Evolutionary conservation across 192 early-diverging fungal genomes (phyloP).

Genomic region (Geosiphon pyriformis): DNA sequence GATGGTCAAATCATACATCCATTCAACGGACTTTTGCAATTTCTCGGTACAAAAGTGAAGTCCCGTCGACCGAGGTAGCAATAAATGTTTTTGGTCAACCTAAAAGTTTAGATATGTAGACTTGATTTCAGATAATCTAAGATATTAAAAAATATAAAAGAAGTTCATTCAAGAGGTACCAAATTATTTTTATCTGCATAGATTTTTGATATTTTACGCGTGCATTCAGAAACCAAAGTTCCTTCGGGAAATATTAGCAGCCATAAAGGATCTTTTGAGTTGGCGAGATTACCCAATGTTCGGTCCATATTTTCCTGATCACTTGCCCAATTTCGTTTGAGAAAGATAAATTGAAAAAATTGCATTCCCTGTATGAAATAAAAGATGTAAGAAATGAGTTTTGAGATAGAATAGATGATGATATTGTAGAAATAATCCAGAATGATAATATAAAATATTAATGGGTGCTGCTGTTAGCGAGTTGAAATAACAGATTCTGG

Average conservation of each 20-base stretch:
- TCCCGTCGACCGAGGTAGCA: conserved; percentile 84
- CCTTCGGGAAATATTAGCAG: conserved; percentile 96
- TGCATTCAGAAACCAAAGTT: conserved; percentile 78
- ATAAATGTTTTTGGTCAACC: conserved; percentile 58
- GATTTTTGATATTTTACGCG: conserved; percentile 56
- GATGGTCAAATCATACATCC: conserved; percentile 85
- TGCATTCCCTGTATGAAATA: conserved; percentile 60
- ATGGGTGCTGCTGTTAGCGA: no score
- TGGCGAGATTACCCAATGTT: conserved; percentile 52
- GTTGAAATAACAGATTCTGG: no score
- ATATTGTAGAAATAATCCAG: no score
- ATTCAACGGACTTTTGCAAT: conserved; percentile 59
- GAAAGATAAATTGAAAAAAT: conserved; percentile 91
- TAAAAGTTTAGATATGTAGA: conserved; percentile 20
- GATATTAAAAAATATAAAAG: neutral
- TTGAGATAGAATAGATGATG: no score
- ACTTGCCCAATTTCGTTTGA: conserved; percentile 80
- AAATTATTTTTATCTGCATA: conserved; percentile 67
- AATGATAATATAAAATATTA: no score
- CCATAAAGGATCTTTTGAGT: conserved; percentile 70
- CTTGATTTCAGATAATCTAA: neutral
- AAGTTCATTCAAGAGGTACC: conserved; percentile 27
- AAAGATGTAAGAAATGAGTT: neutral
- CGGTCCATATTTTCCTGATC: conserved; percentile 60
- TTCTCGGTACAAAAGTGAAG: conserved; percentile 64